A percentile compares a stretch with the other conserved stretches of the same genome.
Conservation (phyloP, 2,329 filamentous ascomycete species). For the Huntiella decipiens region DNA sequence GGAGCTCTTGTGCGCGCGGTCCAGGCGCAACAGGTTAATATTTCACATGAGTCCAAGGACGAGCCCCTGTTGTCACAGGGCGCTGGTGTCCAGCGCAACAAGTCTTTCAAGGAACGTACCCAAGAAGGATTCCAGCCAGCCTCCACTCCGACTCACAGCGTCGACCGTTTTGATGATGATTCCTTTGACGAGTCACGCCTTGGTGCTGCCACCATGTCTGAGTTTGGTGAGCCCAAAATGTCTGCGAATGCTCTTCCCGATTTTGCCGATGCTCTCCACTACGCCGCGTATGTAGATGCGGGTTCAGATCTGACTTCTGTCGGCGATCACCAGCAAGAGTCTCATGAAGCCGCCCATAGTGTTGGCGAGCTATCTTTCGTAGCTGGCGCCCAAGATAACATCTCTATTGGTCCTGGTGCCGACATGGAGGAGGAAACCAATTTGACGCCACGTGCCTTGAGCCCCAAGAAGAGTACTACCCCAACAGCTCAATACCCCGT, state of each 20-base stretch:
- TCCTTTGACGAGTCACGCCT: not conserved
- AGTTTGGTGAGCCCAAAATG: slow-evolving; percentile 29
- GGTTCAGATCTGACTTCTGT: slow-evolving; percentile 76
- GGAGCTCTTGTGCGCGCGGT: slow-evolving; percentile 35
- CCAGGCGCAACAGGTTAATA: slow-evolving; percentile 23
- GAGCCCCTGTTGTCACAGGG: slow-evolving; percentile 13
- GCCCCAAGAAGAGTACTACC: slow-evolving; percentile 21
- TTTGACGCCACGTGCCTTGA: slow-evolving; percentile 26
- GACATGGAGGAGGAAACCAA: slow-evolving; percentile 19
- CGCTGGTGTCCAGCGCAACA: slow-evolving; percentile 38
- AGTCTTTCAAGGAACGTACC: slow-evolving; percentile 47
- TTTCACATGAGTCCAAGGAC: slow-evolving; percentile 16
- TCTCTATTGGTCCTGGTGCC: slow-evolving; percentile 5
- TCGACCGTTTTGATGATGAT: slow-evolving; percentile 36
- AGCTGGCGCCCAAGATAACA: slow-evolving; percentile 9
- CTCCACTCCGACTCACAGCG: slow-evolving; percentile 37
- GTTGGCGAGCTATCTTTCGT: slow-evolving; percentile 8
- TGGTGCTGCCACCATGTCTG: not conserved
- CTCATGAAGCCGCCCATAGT: not conserved
- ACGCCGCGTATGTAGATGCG: slow-evolving; percentile 41
- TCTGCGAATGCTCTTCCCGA: slow-evolving; percentile 52
- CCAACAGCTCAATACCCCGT: slow-evolving; percentile 18
- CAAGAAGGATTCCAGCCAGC: slow-evolving; percentile 35
- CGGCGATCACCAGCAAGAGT: slow-evolving; percentile 20
- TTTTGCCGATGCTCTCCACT: slow-evolving; percentile 52